Conservation (phyloP, 352 stramenopile species). For the Bremia lactucae region DNA sequence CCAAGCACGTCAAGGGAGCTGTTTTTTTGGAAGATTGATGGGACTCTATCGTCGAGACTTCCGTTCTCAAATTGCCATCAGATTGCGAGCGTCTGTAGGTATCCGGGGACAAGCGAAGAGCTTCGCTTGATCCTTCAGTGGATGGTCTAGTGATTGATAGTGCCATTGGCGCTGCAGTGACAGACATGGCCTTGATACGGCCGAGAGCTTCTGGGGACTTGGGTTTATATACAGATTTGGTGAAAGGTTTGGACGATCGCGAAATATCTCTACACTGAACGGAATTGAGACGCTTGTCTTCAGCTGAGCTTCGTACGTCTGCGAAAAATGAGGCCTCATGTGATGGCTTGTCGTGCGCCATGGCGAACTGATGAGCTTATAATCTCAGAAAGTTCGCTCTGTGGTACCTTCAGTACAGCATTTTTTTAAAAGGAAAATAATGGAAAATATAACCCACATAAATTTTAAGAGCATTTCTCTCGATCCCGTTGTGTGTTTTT, state of each 20-base stretch:
- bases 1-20: constrained; percentile 3
- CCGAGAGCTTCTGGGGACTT: constrained; percentile 2
- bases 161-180: constrained; percentile 2
- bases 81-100: constrained; percentile 49
- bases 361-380: no score
- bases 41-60: not conserved
- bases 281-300: constrained; percentile 1
- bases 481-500: no score
- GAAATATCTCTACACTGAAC: constrained; percentile 22
- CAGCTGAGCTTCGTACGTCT: constrained; percentile 6
- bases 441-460: no score
- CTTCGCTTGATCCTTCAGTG: constrained; percentile 1
- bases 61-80: constrained; percentile 22
- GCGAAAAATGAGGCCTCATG: constrained; percentile 9
- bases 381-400: no score
- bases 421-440: no score
- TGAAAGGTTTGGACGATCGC: constrained; percentile 4
- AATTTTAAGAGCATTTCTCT: no score
- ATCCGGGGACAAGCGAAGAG: constrained; percentile 4
- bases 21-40: constrained; percentile 2
- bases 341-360: constrained; percentile 20
- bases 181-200: constrained; percentile 12
- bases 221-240: not conserved
- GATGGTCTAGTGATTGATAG: constrained; percentile 3
- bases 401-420: no score